Conservation (phyloP, 2,329 filamentous ascomycete species). For the Xylariales sp. region DNA sequence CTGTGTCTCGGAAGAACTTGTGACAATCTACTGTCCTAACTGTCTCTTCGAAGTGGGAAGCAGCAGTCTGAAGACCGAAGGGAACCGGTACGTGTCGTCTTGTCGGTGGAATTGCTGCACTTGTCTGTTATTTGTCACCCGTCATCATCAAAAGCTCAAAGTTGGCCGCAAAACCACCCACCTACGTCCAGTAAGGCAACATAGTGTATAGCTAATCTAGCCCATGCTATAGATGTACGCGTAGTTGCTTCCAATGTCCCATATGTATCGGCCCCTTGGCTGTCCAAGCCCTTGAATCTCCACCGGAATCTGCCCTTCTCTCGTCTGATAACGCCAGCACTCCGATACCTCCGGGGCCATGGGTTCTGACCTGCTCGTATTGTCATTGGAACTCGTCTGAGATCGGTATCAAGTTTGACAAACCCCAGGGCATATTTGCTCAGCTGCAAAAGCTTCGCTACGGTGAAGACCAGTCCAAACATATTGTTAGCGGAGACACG, state of each 20-base stretch:
- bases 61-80: constrained; percentile 90
- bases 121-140: neutral
- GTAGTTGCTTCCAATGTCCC: constrained; percentile 96
- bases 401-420: constrained; percentile 89
- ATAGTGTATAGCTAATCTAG: constrained; percentile 9
- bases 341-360: constrained; percentile 63
- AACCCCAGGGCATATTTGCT: constrained; percentile 83
- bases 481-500: constrained; percentile 40
- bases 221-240: constrained; percentile 74
- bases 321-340: constrained; percentile 56
- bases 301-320: constrained; percentile 59
- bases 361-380: constrained; percentile 86
- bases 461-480: constrained; percentile 59
- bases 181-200: neutral
- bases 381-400: constrained; percentile 94
- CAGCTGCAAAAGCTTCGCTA: constrained; percentile 81
- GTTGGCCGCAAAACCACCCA: neutral
- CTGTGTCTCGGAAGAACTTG: constrained; percentile 92
- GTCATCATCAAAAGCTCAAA: neutral
- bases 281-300: constrained; percentile 75
- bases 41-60: constrained; percentile 97
- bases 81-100: constrained; percentile 76
- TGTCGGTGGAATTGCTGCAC: neutral
- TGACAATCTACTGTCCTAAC: constrained; percentile 94
- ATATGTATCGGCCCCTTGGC: constrained; percentile 84